These are phyloP conservation scores for Solioccasus polychromus DNA, from an alignment of 768 basidiomycete genomes.

Conservation along the genomic window DNA sequence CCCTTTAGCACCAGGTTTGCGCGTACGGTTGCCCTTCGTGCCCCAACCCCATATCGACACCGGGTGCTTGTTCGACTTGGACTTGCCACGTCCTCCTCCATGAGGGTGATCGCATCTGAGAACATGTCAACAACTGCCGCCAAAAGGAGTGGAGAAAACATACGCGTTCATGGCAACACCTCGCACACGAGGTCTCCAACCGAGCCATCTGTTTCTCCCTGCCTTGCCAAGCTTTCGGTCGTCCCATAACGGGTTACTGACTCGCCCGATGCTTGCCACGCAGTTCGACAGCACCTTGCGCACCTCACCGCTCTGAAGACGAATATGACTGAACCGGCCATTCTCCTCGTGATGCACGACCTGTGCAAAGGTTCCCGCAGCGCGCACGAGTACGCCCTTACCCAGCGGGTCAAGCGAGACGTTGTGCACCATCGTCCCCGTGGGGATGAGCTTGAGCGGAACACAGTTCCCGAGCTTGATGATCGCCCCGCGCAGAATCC, in stretches of 20 bases:
- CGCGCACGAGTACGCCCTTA: slow-evolving; percentile 79
- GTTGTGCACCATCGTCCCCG: slow-evolving; percentile 88
- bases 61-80: slow-evolving; percentile 94
- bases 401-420: slow-evolving; percentile 75
- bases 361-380: slow-evolving; percentile 84
- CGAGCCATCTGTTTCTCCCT: slow-evolving; percentile 84
- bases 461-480: slow-evolving; percentile 92
- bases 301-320: slow-evolving; percentile 90
- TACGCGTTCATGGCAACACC: slow-evolving; percentile 98
- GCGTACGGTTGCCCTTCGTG: slow-evolving; percentile 89
- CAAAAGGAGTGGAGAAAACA: slow-evolving; percentile 22
- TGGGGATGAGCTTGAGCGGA: slow-evolving; percentile 85
- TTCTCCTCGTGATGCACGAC: slow-evolving; percentile 74
- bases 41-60: slow-evolving; percentile 92
- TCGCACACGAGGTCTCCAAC: slow-evolving; percentile 78
- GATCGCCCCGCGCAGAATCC: slow-evolving; percentile 79
- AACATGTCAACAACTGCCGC: slow-evolving; percentile 1
- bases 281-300: slow-evolving; percentile 79
- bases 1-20: slow-evolving; percentile 88
- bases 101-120: slow-evolving; percentile 86
- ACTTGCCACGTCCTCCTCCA: slow-evolving; percentile 97
- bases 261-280: slow-evolving; percentile 85
- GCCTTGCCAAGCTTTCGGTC: slow-evolving; percentile 86
- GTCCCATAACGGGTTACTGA: slow-evolving; percentile 91
- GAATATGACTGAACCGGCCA: slow-evolving; percentile 75